phyloP scores from a whole-genome alignment of 148 eudicot genomes.

The Oxyria digyna region DNA sequence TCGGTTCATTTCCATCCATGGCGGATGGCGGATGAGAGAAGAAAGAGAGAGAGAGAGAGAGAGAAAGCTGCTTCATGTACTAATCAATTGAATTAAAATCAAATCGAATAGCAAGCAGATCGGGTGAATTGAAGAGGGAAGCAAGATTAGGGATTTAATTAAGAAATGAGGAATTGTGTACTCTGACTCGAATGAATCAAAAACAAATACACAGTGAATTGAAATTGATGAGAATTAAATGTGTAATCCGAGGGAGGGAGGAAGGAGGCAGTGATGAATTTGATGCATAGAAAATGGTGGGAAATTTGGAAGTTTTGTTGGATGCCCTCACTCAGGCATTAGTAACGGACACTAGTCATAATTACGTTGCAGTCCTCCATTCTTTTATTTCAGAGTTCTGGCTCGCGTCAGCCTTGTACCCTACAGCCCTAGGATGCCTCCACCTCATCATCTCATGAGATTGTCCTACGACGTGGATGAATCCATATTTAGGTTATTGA shows the following conservation, averaged over 20 bases:
- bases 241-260: neutral
- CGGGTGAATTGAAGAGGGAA: neutral
- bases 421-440: neutral
- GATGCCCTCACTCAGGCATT: slow-evolving; percentile 21
- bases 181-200: neutral
- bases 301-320: neutral
- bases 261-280: slow-evolving; percentile 2
- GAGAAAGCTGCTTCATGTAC: slow-evolving; percentile 2
- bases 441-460: slow-evolving; percentile 4
- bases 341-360: slow-evolving; percentile 13
- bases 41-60: slow-evolving; percentile 16
- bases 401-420: neutral
- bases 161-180: too few relatives aligned
- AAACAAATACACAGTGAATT: neutral
- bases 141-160: neutral
- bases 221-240: neutral
- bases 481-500: too few relatives aligned
- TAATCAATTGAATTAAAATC: neutral
- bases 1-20: slow-evolving; percentile 20
- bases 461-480: too few relatives aligned
- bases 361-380: slow-evolving; percentile 4
- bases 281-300: slow-evolving; percentile 10
- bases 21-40: slow-evolving; percentile 16
- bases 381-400: neutral
- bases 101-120: neutral